Evolutionary conservation across 306 rosid species (phyloP).

Genomic region (Delonix regia): DNA sequence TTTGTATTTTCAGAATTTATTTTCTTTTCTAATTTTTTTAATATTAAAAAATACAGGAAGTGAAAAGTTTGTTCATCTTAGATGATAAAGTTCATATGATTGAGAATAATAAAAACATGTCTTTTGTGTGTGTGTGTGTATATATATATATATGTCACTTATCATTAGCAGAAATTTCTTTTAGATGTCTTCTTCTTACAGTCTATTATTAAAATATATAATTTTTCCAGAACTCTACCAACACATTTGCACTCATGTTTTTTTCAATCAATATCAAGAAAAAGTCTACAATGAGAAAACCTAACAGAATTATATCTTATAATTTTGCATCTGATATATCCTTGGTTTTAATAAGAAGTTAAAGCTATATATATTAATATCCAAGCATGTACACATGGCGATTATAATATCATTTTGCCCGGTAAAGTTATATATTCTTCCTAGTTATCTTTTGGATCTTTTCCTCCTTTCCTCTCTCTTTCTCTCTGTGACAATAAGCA

Average conservation of each 20-base stretch:
- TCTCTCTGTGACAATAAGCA: neutral
- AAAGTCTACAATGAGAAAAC: neutral
- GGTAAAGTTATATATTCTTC: too few species aligned
- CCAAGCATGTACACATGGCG: neutral
- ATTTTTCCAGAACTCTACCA: neutral
- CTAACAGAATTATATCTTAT: neutral
- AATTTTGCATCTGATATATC: neutral
- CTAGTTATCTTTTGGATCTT: too few species aligned
- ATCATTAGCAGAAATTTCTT: neutral
- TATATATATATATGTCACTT: too few species aligned
- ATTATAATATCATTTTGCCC: conserved; percentile 13
- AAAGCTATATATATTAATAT: neutral
- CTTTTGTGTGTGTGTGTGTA: too few species aligned
- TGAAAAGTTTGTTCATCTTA: neutral
- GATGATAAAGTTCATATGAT: neutral
- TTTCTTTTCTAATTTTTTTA: too few species aligned
- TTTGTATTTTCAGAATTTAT: too few species aligned
- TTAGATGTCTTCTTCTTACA: neutral
- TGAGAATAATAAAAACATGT: neutral
- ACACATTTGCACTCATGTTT: neutral
- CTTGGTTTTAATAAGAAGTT: neutral
- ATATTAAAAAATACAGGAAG: neutral
- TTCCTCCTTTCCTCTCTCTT: too few species aligned
- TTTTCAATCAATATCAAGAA: neutral
- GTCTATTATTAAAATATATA: neutral